Evolutionary conservation across 768 basidiomycete species (phyloP), one percentile per base, ranked within the genome.

Genomic region (Lactarius psammicola): DNA sequence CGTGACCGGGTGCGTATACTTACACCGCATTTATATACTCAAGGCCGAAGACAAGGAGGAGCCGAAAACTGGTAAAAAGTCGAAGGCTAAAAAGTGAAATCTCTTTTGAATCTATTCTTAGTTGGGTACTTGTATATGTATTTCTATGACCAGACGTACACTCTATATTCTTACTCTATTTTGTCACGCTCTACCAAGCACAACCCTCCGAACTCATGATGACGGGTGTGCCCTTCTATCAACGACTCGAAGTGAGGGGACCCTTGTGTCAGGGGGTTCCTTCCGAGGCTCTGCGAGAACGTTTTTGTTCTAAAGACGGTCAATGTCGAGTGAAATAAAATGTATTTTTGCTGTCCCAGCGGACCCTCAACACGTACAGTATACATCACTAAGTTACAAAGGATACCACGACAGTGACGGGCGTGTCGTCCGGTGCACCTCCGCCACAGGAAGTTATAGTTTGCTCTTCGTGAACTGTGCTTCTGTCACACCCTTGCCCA

Each of bases 401-500:
- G 31, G 28, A 28, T 54, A 54, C 58, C 9, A 28, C 40, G 17
- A 54, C 28, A 23, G 0, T n/a, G 34, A 36, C 34, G 26, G 34
- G 26, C 23, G 23, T 2, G 20, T 20, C 10, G 28, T 18, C 51
- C 18, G 15, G 17, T 11, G 33, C 15, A 23, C 11, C 34, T 34
- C 56, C 13, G 23, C 56, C 10, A 7, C 34, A 57, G 34, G n/a
- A 36, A 42, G 57, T 78, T 71, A 85, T 68, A 85, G 71, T 72
- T 77, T 78, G 40, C 64, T 61, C 69, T 80, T 85, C 38, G 78
- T 71, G 78, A 96, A 97, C 76, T 96, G 95, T 42, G 87, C 77
- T 79, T 97, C 95, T 0, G 95, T 97, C 34, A 96, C 94, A 63
- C 96, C 96, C 71, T 87, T 87, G 58, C 96, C 97, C 96, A 98